Conservation (phyloP, 2,329 filamentous ascomycete genomes). For the Xylaria multiplex region DNA sequence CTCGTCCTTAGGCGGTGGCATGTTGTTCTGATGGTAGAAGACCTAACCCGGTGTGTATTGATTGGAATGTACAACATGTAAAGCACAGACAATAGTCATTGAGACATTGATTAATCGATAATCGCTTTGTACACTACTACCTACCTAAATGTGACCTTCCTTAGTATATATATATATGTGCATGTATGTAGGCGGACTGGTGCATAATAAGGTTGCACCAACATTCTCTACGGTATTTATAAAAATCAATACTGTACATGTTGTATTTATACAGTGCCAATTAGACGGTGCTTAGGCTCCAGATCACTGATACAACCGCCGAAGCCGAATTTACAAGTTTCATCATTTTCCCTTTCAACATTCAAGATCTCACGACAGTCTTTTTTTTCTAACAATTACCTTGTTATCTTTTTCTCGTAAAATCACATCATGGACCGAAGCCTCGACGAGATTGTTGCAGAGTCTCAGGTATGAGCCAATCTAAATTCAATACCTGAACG, state of each 20-base stretch:
- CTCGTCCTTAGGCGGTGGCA: not conserved
- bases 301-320: not conserved
- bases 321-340: slow-evolving; percentile 1
- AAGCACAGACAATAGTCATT: not conserved
- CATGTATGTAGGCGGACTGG: no score
- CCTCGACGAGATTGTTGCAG: slow-evolving; percentile 51
- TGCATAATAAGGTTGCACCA: no score
- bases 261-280: slow-evolving; percentile 16
- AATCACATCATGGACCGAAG: slow-evolving; percentile 47
- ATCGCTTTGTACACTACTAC: not conserved
- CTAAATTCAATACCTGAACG: not conserved
- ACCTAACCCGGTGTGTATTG: not conserved
- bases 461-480: slow-evolving; percentile 46
- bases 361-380: not conserved
- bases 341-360: slow-evolving; percentile 7
- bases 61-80: not conserved
- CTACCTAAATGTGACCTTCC: no score
- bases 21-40: not conserved
- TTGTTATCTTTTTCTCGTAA: not conserved
- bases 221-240: no score
- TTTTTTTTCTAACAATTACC: not conserved
- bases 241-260: not conserved
- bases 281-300: not conserved
- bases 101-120: not conserved
- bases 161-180: no score